phyloP scores from a whole-genome alignment of 177 flowering plant species.

The Vitis hybrid region DNA sequence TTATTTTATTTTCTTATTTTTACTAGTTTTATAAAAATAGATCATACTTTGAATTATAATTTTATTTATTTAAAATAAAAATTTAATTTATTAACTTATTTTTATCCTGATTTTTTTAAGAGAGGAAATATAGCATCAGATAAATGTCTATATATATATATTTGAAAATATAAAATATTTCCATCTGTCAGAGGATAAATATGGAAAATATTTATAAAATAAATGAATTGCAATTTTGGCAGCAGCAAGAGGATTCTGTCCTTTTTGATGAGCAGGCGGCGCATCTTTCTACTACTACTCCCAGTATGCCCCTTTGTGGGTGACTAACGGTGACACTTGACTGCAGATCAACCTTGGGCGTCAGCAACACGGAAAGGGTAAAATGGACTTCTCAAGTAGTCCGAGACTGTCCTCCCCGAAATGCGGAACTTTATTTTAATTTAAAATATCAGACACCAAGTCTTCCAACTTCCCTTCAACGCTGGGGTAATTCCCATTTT shows the following conservation, averaged over 20 bases:
- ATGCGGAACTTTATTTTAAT: neutral
- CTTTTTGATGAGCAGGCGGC: neutral
- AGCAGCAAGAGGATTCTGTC: neutral
- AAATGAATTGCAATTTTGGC: neutral
- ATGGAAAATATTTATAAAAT: too few species aligned
- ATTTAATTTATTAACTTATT: too few species aligned
- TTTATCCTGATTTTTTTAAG: too few species aligned
- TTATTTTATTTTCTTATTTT: neutral
- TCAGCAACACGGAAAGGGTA: too few species aligned
- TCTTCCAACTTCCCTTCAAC: conserved; percentile 1
- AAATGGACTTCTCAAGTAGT: too few species aligned
- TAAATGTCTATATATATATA: too few species aligned
- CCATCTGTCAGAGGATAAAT: neutral
- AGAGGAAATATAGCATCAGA: neutral
- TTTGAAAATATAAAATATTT: too few species aligned
- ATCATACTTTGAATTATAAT: neutral
- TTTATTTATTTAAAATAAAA: too few species aligned
- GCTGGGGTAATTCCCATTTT: neutral
- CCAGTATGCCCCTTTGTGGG: neutral
- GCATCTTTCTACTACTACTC: neutral
- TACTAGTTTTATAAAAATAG: too few species aligned
- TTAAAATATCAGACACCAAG: neutral
- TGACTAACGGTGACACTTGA: too few species aligned
- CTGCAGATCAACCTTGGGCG: too few species aligned
- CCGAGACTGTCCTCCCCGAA: neutral